Base-by-base conservation (phyloP, 495 filamentous ascomycete genomes). In the Aspergillus avenaceus region DNA sequence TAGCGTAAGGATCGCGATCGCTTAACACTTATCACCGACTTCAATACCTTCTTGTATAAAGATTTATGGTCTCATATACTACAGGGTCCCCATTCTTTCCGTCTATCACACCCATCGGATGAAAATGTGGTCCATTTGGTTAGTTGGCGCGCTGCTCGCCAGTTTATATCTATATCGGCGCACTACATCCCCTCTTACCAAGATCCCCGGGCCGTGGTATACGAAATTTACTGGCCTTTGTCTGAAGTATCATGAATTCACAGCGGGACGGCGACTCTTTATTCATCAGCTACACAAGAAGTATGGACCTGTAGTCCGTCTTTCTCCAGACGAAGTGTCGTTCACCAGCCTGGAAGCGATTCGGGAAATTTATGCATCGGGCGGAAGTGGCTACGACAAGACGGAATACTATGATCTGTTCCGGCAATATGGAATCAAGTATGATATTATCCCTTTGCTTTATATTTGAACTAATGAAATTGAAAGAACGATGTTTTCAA, bases 331-430 rank as follows among this genome's bases (percentile, higher is more conserved):
- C 51, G 83, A 86, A 60, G 74, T 84, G 8, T 79, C 78, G 0
- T 85, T 87, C 47, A 76, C 77, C 0, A 77, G 74, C 2, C 51
- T 77, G 1, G 66, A 73, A 16, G 82, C 77, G 0, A 70, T 85
- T n/a, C 83, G 79, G 50, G 81, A 85, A 59, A 86, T 86, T 18
- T 86, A 86, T 60, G 71, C 75, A 24, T 80, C 77, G 0, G 79
- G 79, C 1, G 83, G 83, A 0, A 84, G 82, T 54, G 83, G 83
- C 7, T 86, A 83, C 53, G 77, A 85, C 46, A 86, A 86, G 66
- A 86, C 82, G 0, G 80, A 83, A 53, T 83, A 82, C 46, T 87
- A 86, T 64, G 72, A 78, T 32, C 58, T 84, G 8, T 87, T 87
- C 56, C 74, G 67, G 49, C 71, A 83, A 24, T 84, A 78, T 56